Evolutionary conservation across 2,329 filamentous ascomycete genomes (phyloP).

Genomic region (Alternaria alternata): DNA sequence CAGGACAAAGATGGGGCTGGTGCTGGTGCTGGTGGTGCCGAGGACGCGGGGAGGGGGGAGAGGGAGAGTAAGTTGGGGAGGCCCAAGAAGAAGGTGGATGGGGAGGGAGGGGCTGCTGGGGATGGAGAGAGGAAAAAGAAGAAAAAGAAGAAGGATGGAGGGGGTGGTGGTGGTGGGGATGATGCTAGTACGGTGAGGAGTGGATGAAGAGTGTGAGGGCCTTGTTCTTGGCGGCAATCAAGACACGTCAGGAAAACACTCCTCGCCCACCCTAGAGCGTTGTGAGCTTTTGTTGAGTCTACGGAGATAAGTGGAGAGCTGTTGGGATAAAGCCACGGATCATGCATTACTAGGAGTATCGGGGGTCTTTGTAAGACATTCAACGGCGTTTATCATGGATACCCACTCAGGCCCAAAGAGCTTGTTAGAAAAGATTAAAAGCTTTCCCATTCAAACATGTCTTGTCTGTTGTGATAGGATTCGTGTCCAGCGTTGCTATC

Average conservation of each 20-base stretch:
- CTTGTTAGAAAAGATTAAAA: background rate
- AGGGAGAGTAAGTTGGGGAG: conserved; percentile 15
- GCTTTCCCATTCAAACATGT: background rate
- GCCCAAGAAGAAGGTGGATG: conserved; percentile 30
- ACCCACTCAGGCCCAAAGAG: background rate
- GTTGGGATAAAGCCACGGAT: accelerated
- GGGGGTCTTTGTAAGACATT: accelerated
- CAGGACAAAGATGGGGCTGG: conserved; percentile 32
- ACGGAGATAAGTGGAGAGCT: no score
- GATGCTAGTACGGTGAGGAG: conserved; percentile 33
- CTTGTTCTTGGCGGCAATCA: no score
- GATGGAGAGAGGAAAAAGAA: conserved; percentile 28
- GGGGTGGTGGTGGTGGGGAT: conserved; percentile 16
- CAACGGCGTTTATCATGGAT: background rate
- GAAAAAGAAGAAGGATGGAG: conserved; percentile 27
- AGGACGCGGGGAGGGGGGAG: conserved; percentile 13
- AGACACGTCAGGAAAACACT: no score
- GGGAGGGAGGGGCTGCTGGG: conserved; percentile 16
- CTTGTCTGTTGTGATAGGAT: background rate
- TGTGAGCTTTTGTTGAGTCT: no score
- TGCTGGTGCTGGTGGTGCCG: background rate
- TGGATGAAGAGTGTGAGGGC: conserved; percentile 15
- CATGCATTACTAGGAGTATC: background rate
- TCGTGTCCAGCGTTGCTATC: background rate
- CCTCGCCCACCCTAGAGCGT: no score